phyloP scores from a whole-genome alignment of 352 stramenopile species.

The Phytophthora quininea region DNA sequence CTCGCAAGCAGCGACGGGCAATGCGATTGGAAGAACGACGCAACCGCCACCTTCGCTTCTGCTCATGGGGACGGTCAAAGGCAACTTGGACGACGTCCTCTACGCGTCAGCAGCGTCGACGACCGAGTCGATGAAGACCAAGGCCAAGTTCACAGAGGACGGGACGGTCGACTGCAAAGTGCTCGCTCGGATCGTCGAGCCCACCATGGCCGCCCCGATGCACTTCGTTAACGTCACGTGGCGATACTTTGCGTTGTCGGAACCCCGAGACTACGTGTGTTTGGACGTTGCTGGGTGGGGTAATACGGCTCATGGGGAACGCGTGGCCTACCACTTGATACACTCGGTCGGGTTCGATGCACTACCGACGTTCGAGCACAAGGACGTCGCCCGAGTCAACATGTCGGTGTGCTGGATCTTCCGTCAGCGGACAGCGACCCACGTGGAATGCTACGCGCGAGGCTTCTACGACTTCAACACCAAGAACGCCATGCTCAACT shows the following conservation, averaged over 20 bases:
- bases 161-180: slow-evolving; percentile 37
- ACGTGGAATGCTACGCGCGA: slow-evolving; percentile 38
- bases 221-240: slow-evolving; percentile 47
- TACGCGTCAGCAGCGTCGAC: slow-evolving; percentile 46
- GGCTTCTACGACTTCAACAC: slow-evolving; percentile 46
- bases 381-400: slow-evolving; percentile 39
- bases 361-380: slow-evolving; percentile 36
- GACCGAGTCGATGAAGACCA: slow-evolving; percentile 41
- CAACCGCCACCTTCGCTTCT: slow-evolving; percentile 33
- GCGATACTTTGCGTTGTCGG: slow-evolving; percentile 38
- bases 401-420: slow-evolving; percentile 58
- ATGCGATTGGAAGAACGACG: slow-evolving; percentile 13
- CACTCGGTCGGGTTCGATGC: slow-evolving; percentile 47
- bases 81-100: slow-evolving; percentile 51
- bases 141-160: slow-evolving; percentile 42
- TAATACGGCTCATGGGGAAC: slow-evolving; percentile 26
- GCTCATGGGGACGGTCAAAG: slow-evolving; percentile 45
- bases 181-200: slow-evolving; percentile 34
- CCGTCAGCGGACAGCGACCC: slow-evolving; percentile 34
- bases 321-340: slow-evolving; percentile 41
- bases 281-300: slow-evolving; percentile 41
- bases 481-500: slow-evolving; percentile 44
- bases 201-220: slow-evolving; percentile 43
- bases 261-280: slow-evolving; percentile 44
- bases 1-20: slow-evolving; percentile 28